Evolutionary conservation across 164 flowering plant genomes (phyloP), one percentile per base, ranked within the genome.

Genomic region (Magnolia sinica): DNA sequence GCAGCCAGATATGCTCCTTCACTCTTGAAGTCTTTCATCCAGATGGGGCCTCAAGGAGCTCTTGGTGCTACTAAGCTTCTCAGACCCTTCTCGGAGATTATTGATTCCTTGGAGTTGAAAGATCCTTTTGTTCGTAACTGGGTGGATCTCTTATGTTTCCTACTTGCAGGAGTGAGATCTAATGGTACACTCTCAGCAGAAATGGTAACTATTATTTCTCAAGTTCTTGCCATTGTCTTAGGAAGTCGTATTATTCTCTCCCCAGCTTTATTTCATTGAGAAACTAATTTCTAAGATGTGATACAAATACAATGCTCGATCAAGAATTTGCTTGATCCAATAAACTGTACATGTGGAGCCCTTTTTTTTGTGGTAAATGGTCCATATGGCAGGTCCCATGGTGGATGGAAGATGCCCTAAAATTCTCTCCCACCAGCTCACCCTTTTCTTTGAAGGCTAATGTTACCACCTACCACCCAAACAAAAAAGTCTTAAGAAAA

Each of bases 41-140:
- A 91, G 76, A 96, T 96, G 99, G 99, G 98, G 72, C 99, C 96
- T 58, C 85, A 88, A 81, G 97, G 98, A 79, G 97, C 91, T 81
- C 82, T 96, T 74, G 92, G 97, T 81, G 98, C 99, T 52, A 90
- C 94, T 16, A 96, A 92, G 84, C 97, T 96, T 80, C 89, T 96
- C 50, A 80, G 95, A 71, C 99, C 98, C 16, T 96, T 96, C 85
- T 90, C 94, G 23, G 97, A 96, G 76, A 86, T 96, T 27, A 19
- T 96, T 8, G 96, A 96, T 79, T 92, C 96, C 1, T 83, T 93
- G 87, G 90, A 83, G 68, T 82, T 95, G 70, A 92, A 90, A 82
- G 93, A 95, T 81, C 92, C 95, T 51, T 95, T 96, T 80, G 81
- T 96, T 22, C 82, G 93, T 68, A 96, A 96, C 79, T 96, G 98